Percentiles rank a stretch among this genome's conserved stretches.
These are phyloP conservation scores for Blastomyces emzantsi DNA, from an alignment of 2,329 filamentous ascomycete species.

Conservation along the genomic window DNA sequence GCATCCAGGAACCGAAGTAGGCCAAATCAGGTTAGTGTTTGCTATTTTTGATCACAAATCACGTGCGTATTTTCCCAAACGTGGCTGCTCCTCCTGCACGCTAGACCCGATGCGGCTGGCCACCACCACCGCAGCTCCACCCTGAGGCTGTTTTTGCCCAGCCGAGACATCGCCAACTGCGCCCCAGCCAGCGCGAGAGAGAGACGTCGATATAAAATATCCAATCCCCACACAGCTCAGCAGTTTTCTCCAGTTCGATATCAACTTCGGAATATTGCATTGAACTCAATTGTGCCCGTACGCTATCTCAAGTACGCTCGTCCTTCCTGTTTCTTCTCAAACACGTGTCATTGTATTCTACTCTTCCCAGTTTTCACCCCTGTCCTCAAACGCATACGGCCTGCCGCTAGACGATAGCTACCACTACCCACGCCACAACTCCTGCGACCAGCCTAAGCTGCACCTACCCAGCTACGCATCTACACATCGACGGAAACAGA, in stretches of 20 bases:
- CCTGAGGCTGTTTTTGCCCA: no score
- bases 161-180: not conserved
- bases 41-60: not conserved
- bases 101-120: slow-evolving; percentile 7
- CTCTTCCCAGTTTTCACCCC: not conserved
- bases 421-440: no score
- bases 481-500: not conserved
- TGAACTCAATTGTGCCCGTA: not conserved
- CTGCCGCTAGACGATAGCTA: not conserved
- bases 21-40: not conserved
- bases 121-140: not conserved
- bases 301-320: not conserved
- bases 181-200: not conserved
- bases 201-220: not conserved
- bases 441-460: not conserved
- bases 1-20: not conserved
- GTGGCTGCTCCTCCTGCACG: not conserved
- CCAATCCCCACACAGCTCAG: not conserved
- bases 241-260: not conserved
- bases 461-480: no score
- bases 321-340: not conserved
- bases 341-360: not conserved
- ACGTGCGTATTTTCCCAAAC: not conserved
- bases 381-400: not conserved
- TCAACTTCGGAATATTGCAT: not conserved